Base-by-base conservation (phyloP, 2,329 filamentous ascomycete species). In the Teratosphaeria pseudoeucalypti region DNA sequence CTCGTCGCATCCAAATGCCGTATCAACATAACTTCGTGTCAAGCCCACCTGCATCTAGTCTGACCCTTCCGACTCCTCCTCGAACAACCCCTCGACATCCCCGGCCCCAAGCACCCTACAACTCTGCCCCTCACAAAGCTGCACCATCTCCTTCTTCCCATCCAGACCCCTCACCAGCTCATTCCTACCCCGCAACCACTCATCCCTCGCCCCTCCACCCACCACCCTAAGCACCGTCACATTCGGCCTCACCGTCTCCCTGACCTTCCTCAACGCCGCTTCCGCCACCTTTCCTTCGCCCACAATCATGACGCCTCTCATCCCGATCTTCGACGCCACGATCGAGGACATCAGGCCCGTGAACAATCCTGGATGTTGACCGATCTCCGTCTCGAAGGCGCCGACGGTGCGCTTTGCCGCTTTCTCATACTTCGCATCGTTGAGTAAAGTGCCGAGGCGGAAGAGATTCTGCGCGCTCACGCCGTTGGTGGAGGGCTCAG, bases 321-420 rank as follows among this genome's bases (percentile, higher is more conserved):
- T 81, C 0, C 91, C 91, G 2, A 95, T 74, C 61, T 87, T 83
- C 3, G 86, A 83, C 1, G 85, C 84, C 10, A 96, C 89, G 2
- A 97, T 84, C 0, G 82, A 82, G 3, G 84, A 82, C 67, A 97
- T 80, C 66, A 97, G 79, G 3, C 88, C 88, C 0, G 89, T 86
- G 74, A 95, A 97, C 2, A 97, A 80, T 80, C 94, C 95, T 0
- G 94, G 91, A 67, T 97, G 91, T 72, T 97, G 91, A 69, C 95
- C 79, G 66, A 96, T 85, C 75, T 99, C 94, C 0, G 89, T 87
- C 66, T 95, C 90, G 66, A 99, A 99, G 0, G 91, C 90, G 61
- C 85, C 84, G 62, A 92, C 84, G 0, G 90, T 94, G 65, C 88
- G 82, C 56, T 82, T 81, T 0, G 90, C 91, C 56, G 85, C 79